phyloP scores from a whole-genome alignment of 129 eudicot genomes.

The Ambrosia trifida region DNA sequence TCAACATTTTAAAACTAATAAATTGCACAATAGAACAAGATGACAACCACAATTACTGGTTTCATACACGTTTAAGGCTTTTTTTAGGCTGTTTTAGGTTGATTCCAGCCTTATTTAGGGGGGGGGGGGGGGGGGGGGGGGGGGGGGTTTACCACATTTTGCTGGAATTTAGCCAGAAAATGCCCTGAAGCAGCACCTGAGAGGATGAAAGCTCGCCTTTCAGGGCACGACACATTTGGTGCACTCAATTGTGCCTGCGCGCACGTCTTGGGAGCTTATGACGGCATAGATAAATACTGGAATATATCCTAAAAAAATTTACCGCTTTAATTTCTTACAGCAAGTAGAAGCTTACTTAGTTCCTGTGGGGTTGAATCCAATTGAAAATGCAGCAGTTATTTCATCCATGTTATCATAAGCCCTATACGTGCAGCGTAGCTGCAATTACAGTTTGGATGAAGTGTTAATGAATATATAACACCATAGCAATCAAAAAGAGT shows the following conservation, averaged over 20 bases:
- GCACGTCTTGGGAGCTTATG: too few species aligned
- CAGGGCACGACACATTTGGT: too few species aligned
- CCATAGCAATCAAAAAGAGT: too few species aligned
- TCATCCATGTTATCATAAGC: constrained; percentile 99
- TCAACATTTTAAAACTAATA: background rate
- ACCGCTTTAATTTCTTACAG: background rate
- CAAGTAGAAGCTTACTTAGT: constrained; percentile 54
- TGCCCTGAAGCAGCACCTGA: too few species aligned
- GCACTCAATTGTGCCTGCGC: too few species aligned
- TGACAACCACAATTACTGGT: background rate
- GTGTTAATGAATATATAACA: constrained; percentile 9
- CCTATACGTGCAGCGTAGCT: constrained; percentile 96
- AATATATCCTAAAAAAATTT: background rate
- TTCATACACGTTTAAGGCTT: too few species aligned
- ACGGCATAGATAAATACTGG: background rate
- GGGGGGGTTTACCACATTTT: too few species aligned
- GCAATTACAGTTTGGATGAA: constrained; percentile 32
- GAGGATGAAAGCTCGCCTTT: too few species aligned
- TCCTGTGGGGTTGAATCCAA: constrained; percentile 84
- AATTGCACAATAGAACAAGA: constrained; percentile 15
- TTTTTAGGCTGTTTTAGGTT: too few species aligned
- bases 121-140: too few species aligned
- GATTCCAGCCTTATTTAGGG: too few species aligned
- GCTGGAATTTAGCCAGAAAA: too few species aligned
- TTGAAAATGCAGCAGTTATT: constrained; percentile 88